Evolutionary conservation across 345 rosid genomes (phyloP), one percentile per base, ranked within the genome.

Genomic region (Hirschfeldia incana): DNA sequence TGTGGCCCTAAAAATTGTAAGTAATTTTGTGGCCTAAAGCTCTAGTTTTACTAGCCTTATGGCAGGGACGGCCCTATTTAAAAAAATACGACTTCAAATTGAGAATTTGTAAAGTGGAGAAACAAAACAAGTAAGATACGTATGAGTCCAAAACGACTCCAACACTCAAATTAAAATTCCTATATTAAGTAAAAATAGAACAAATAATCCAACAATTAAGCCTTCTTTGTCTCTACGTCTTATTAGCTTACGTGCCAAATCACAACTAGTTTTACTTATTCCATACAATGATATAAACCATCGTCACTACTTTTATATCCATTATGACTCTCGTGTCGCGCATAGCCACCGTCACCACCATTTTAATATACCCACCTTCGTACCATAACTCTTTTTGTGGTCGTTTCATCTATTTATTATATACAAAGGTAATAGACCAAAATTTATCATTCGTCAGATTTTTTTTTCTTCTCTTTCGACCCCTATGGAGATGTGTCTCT

Each of bases 401-500:
- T 67, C 11, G 29, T 65, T 49, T 17, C 57, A 49, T 49, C 21
- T 6, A 13, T 49, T 49, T 12, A n/a, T 49, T 49, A 3, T 44
- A 11, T 44, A 44, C 12, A 44, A 44, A 44, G 57, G 57, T 5
- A 44, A n/a, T 49, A 49, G 57, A 49, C 57, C 3, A 49, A 49
- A 49, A 49, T n/a, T 21, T 49, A 49, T 49, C 57, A 5, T 49
- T 49, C 17, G n/a, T n/a, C 57, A 49, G 2, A 49, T 49, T 11
- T 12, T 4, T 21, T 46, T 12, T n/a, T n/a, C 6, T n/a, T 49
- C 57, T 49, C 57, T 49, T 49, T 49, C 21, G 57, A 44, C 65
- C 17, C 17, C 36, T 61, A 5, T 4, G 65, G 17, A 29, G n/a
- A 93, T 89, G 93, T 73, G 83, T 70, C 71, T 76, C 63, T 17